A percentile compares a stretch with the other conserved stretches of the same genome.
Conservation (phyloP, 495 filamentous ascomycete genomes). For the Neurospora africana region DNA sequence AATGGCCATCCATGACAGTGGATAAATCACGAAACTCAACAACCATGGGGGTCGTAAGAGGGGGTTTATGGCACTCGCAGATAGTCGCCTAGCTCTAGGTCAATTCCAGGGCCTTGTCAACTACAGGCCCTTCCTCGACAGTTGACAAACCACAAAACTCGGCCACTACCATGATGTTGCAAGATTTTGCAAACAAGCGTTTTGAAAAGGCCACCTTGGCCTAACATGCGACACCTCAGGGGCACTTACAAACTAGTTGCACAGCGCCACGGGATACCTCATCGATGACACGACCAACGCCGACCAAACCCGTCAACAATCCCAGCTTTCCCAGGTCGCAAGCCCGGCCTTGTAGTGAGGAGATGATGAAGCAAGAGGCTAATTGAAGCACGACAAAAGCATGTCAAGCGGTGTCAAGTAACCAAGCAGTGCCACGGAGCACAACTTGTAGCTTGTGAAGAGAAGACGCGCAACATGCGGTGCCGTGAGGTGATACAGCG, state of each 20-base stretch:
- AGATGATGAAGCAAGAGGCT: background rate
- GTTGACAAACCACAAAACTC: background rate
- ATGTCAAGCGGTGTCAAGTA: background rate
- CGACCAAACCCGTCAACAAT: background rate
- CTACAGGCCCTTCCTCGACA: background rate
- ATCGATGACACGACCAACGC: background rate
- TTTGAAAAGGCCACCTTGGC: background rate
- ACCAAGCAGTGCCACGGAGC: background rate
- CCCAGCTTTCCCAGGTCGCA: background rate
- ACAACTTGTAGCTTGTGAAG: background rate
- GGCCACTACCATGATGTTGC: background rate
- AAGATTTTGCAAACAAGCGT: background rate
- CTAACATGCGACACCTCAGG: background rate
- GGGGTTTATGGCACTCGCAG: background rate
- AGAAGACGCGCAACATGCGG: background rate
- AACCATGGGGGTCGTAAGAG: background rate
- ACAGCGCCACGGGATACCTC: background rate
- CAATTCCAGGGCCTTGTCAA: background rate
- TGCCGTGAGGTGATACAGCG: background rate
- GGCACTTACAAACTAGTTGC: background rate
- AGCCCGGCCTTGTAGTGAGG: background rate
- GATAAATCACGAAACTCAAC: background rate
- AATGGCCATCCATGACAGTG: background rate
- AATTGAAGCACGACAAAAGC: background rate
- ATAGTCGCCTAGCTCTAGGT: background rate